These are phyloP conservation scores for Cutaneotrichosporon cutaneum DNA, from an alignment of 1,284 basidiomycete genomes.

Conservation along the genomic window DNA sequence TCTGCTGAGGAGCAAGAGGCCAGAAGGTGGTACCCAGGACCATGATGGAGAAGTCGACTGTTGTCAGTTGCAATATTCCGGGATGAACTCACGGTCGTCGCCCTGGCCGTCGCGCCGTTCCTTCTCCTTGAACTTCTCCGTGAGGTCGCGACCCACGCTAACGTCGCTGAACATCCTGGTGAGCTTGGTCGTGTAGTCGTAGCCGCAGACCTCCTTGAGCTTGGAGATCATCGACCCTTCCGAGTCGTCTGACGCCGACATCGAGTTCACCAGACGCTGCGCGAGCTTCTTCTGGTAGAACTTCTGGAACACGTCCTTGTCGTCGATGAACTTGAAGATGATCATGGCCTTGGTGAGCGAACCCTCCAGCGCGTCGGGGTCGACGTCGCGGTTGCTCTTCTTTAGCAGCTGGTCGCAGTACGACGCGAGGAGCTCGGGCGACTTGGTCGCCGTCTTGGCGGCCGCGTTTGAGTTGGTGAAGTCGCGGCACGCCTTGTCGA, in stretches of 20 bases:
- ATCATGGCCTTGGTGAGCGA: slow-evolving; percentile 92
- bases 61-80: background rate
- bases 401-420: slow-evolving; percentile 87
- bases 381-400: slow-evolving; percentile 90
- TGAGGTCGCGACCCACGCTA: slow-evolving; percentile 92
- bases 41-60: slow-evolving; percentile 86
- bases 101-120: slow-evolving; percentile 73
- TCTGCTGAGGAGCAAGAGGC: slow-evolving; percentile 79
- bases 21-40: slow-evolving; percentile 96
- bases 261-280: slow-evolving; percentile 86
- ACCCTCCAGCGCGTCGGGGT: slow-evolving; percentile 88
- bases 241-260: slow-evolving; percentile 93
- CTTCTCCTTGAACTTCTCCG: slow-evolving; percentile 93
- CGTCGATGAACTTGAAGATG: slow-evolving; percentile 98
- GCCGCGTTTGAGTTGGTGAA: slow-evolving; percentile 95
- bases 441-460: slow-evolving; percentile 82
- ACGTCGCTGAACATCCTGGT: slow-evolving; percentile 99
- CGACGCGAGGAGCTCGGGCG: slow-evolving; percentile 91
- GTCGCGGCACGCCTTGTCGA: slow-evolving; percentile 93
- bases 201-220: slow-evolving; percentile 96
- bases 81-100: slow-evolving; percentile 35
- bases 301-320: slow-evolving; percentile 99
- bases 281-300: slow-evolving; percentile 98
- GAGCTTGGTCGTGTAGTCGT: slow-evolving; percentile 97
- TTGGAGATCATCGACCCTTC: slow-evolving; percentile 99